Percentiles rank a stretch among this genome's conserved stretches.
Conservation (phyloP, 345 rosid genomes). For the Lagerstroemia speciosa region DNA sequence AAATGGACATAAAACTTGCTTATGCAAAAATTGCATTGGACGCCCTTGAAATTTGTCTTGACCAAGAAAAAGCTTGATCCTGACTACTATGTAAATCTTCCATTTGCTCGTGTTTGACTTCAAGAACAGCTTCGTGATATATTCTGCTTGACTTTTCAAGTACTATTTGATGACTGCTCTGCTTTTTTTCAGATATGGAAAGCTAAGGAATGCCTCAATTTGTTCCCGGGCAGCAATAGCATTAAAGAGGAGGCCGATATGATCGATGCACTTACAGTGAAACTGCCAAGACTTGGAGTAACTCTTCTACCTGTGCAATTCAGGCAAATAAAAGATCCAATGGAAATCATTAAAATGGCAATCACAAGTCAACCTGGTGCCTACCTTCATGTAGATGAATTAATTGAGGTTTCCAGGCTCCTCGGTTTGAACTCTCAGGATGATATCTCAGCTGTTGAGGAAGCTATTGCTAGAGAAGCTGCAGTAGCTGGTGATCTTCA, state of each 20-base stretch:
- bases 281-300: slow-evolving; percentile 92
- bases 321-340: slow-evolving; percentile 90
- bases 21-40: neutral
- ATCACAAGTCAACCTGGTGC: slow-evolving; percentile 81
- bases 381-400: slow-evolving; percentile 80
- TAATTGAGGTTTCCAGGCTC: slow-evolving; percentile 91
- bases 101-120: neutral
- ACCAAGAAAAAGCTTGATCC: neutral
- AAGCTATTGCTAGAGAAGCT: slow-evolving; percentile 98
- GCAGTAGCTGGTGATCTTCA: slow-evolving; percentile 96
- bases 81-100: neutral
- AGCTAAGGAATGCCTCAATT: slow-evolving; percentile 87
- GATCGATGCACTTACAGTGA: slow-evolving; percentile 75
- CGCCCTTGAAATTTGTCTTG: neutral
- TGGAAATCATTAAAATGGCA: slow-evolving; percentile 95
- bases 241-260: slow-evolving; percentile 79
- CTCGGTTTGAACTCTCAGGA: slow-evolving; percentile 77
- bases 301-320: slow-evolving; percentile 81
- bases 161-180: neutral
- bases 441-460: slow-evolving; percentile 75
- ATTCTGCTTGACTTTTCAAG: neutral
- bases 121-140: neutral
- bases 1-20: neutral
- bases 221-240: slow-evolving; percentile 69
- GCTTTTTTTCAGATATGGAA: slow-evolving; percentile 65